Percentiles rank a stretch among this genome's conserved stretches.
Conservation (phyloP, 352 stramenopile species). For the Globisporangium okanoganense region DNA sequence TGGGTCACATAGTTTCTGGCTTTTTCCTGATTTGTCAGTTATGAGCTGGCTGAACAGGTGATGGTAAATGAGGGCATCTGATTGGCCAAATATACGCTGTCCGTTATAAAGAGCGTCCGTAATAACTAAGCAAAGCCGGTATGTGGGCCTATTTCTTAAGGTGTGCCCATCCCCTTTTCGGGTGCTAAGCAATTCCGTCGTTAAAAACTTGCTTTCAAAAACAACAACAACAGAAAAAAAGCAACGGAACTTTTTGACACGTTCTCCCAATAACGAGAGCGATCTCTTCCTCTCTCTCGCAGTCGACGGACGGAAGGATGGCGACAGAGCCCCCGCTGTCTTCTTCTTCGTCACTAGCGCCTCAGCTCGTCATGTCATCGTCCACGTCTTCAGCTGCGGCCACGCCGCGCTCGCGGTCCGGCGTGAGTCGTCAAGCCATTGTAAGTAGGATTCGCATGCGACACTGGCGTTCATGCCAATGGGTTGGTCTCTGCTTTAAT, state of each 20-base stretch:
- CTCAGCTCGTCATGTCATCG: neutral
- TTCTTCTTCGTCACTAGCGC: neutral
- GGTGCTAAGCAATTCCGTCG: too few species aligned
- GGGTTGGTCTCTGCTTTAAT: neutral
- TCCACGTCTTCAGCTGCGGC: neutral
- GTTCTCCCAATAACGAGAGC: neutral
- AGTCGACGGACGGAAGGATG: neutral
- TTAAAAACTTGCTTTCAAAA: too few species aligned
- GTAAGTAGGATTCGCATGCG: constrained; percentile 11
- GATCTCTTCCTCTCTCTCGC: neutral
- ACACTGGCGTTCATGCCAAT: neutral
- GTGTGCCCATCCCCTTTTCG: too few species aligned
- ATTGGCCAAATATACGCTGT: too few species aligned
- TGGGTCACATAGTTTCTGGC: too few species aligned
- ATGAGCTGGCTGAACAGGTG: too few species aligned
- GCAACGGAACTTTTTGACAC: neutral
- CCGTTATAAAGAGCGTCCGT: too few species aligned
- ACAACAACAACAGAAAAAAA: too few species aligned
- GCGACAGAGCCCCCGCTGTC: constrained; percentile 2
- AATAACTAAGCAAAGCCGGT: too few species aligned
- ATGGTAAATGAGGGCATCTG: too few species aligned
- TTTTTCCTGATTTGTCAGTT: too few species aligned
- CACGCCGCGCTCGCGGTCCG: constrained; percentile 11
- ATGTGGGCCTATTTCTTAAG: too few species aligned
- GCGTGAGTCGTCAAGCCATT: constrained; percentile 27